Evolutionary conservation across 352 stramenopile species (phyloP).

Genomic region (Phytophthora chlamydospora): DNA sequence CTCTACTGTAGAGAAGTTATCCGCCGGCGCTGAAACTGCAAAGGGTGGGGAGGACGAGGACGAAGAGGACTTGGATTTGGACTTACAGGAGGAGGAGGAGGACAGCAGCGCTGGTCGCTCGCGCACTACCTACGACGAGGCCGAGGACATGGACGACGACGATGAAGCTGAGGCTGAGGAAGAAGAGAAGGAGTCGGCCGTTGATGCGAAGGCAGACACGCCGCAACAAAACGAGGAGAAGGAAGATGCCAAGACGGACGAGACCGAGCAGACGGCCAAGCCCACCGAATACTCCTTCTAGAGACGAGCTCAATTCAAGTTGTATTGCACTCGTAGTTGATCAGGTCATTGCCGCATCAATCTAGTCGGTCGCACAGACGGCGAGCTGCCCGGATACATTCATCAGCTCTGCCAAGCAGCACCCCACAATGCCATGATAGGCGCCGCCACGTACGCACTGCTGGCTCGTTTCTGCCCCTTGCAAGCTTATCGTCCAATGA

Average conservation of each 20-base stretch:
- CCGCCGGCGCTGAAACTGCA: constrained; percentile 16
- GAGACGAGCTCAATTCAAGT: neutral
- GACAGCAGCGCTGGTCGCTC: constrained; percentile 23
- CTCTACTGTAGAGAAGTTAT: constrained; percentile 18
- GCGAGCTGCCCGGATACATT: neutral
- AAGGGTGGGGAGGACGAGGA: constrained; percentile 48
- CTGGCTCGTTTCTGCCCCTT: neutral
- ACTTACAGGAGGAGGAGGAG: constrained; percentile 40
- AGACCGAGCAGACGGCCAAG: constrained; percentile 5
- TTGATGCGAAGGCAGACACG: constrained; percentile 1
- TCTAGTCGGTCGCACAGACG: neutral
- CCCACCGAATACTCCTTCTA: constrained; percentile 26
- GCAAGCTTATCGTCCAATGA: constrained; percentile 19
- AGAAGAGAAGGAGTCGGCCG: constrained; percentile 1
- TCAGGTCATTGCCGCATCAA: no score
- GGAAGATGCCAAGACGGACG: neutral
- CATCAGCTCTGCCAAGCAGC: neutral
- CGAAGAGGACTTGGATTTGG: constrained; percentile 40
- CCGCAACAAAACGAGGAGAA: constrained; percentile 8
- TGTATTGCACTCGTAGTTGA: no score
- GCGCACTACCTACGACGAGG: constrained; percentile 26
- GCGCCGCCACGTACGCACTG: constrained; percentile 7
- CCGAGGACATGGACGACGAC: constrained; percentile 33
- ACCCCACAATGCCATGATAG: constrained; percentile 3
- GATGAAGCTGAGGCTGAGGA: constrained; percentile 33